Conservation (phyloP, 2,329 filamentous ascomycete species). For the Trichothecium sympodiale region DNA sequence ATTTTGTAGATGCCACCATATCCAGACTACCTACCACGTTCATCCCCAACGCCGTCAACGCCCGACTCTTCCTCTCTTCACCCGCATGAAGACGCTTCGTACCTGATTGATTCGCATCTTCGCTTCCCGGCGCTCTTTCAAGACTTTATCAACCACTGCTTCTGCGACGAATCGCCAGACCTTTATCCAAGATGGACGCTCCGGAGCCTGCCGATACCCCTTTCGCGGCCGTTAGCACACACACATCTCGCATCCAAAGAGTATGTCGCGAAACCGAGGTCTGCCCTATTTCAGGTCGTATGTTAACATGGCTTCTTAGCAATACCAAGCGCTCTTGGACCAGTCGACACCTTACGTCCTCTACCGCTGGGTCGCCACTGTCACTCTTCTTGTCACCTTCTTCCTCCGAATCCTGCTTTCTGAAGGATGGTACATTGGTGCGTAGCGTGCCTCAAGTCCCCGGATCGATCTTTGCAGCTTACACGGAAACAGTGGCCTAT, state of each 20-base stretch:
- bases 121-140: background rate
- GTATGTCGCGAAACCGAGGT: conserved; percentile 35
- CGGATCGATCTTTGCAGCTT: background rate
- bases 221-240: conserved; percentile 79
- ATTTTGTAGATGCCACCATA: background rate
- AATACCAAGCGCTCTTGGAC: conserved; percentile 91
- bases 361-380: conserved; percentile 89
- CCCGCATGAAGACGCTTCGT: conserved; percentile 1
- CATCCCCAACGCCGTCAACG: conserved; percentile 1
- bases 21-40: background rate
- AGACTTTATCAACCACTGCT: background rate
- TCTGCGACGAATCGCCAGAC: background rate
- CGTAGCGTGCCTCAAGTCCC: conserved; percentile 10
- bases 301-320: conserved; percentile 35
- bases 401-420: conserved; percentile 81
- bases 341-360: conserved; percentile 80
- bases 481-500: conserved; percentile 65
- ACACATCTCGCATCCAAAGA: conserved; percentile 65
- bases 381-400: conserved; percentile 63
- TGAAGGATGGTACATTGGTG: conserved; percentile 98
- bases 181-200: conserved; percentile 56
- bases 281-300: background rate
- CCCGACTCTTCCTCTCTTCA: conserved; percentile 1
- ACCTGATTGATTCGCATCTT: background rate
- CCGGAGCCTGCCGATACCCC: conserved; percentile 82